Evolutionary conservation across 371 early-diverging fungal species (phyloP), one percentile per base, ranked within the genome.

Genomic region (Mucor velutinosus): DNA sequence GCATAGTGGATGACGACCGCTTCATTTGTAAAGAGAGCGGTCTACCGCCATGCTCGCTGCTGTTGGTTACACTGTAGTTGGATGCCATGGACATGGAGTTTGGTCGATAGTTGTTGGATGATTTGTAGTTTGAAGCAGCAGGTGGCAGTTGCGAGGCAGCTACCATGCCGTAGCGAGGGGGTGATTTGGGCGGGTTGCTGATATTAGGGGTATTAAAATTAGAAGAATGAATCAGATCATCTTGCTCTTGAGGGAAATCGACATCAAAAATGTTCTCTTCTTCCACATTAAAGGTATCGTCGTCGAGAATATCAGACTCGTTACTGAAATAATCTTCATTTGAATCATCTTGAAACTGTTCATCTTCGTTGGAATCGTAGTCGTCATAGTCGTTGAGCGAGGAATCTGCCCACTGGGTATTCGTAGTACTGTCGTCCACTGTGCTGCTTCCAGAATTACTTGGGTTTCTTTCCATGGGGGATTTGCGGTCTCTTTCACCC

Each of bases 181-280:
- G 32, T 25, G 62, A 55, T 47, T 47, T 61, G n/a, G 55, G 39
- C 23, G 47, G 7, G 23, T 14, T 37, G n/a, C 30, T 41, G n/a
- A 21, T 29, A 19, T 27, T 47, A 37, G 45, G 35, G 19, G 47
- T 61, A 64, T 58, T 64, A 8, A 67, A 62, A 51, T 27, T 64
- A 17, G 70, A 67, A 30, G 72, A 64, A 51, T 77, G 68, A 41
- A 78, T 62, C 11, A 74, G 65, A 58, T 76, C 70, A 58, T 76
- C 70, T 64, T 78, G 73, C 69, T 85, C 82, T 63, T 86, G 81
- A 39, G 80, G 79, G 62, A 86, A 79, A 65, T 85, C 80, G 27
- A 77, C 81, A 53, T 86, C 79, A 35, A 82, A 76, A n/a, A 82
- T 82, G 58, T 83, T 76, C 61, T 80, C 86, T 58, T 87, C 84